Percentiles rank a stretch among this genome's conserved stretches.
Evolutionary conservation across 495 filamentous ascomycete genomes (phyloP).

Genomic region (Penicillium dipodomyicola): DNA sequence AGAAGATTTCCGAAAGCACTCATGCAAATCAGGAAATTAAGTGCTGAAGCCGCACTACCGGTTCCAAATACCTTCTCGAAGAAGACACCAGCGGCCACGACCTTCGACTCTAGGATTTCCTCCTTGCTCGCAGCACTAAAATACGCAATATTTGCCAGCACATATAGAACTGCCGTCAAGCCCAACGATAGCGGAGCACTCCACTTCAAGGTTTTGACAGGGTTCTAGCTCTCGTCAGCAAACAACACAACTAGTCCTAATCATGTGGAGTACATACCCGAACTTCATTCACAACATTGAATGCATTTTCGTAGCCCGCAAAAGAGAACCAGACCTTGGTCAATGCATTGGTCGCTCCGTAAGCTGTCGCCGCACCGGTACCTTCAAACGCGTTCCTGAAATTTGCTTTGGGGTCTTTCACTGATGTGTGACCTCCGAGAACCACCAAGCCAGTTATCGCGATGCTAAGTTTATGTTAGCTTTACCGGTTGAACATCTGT

Average conservation of each 20-base stretch:
- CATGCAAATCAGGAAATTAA: slow-evolving; percentile 61
- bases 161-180: slow-evolving; percentile 54
- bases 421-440: slow-evolving; percentile 55
- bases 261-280: slow-evolving; percentile 32
- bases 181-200: slow-evolving; percentile 51
- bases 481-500: background rate
- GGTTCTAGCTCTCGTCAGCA: slow-evolving; percentile 38
- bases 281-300: slow-evolving; percentile 65
- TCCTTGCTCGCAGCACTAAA: slow-evolving; percentile 56
- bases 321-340: slow-evolving; percentile 65
- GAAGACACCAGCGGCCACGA: slow-evolving; percentile 57
- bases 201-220: slow-evolving; percentile 54
- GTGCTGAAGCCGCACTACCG: slow-evolving; percentile 46
- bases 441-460: slow-evolving; percentile 60
- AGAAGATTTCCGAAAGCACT: slow-evolving; percentile 65
- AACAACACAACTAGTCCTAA: background rate
- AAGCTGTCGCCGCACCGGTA: slow-evolving; percentile 45
- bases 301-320: slow-evolving; percentile 59
- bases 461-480: slow-evolving; percentile 30
- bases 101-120: slow-evolving; percentile 50
- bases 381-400: slow-evolving; percentile 59
- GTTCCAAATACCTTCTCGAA: slow-evolving; percentile 60
- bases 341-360: slow-evolving; percentile 57
- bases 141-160: slow-evolving; percentile 62
- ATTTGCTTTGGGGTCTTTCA: slow-evolving; percentile 55